Percentiles rank a stretch among this genome's conserved stretches.
phyloP scores from a whole-genome alignment of 306 rosid genomes.

The Vigna radiata region DNA sequence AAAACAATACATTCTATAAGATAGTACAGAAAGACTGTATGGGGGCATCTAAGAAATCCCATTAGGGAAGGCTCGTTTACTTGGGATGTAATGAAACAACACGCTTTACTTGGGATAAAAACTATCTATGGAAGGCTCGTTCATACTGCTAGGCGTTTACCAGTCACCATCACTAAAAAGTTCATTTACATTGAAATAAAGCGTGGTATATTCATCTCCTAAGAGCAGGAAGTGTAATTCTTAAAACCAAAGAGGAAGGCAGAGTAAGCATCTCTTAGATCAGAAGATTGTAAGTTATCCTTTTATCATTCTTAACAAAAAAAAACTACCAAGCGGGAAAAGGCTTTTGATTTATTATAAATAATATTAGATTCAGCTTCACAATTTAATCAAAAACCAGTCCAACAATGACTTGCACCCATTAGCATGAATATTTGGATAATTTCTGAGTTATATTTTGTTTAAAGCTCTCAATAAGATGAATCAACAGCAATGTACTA shows the following conservation, averaged over 20 bases:
- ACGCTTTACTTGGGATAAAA: background rate
- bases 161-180: background rate
- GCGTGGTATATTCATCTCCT: background rate
- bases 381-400: conserved; percentile 19
- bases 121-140: background rate
- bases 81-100: too few relatives aligned
- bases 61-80: too few relatives aligned
- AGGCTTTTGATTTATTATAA: background rate
- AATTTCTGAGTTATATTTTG: background rate
- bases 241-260: background rate
- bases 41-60: background rate
- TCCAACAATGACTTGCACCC: conserved; percentile 32
- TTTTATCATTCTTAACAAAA: background rate
- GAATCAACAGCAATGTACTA: background rate
- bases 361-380: background rate
- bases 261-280: background rate
- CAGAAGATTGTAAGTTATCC: background rate
- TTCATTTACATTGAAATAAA: background rate
- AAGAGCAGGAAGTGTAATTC: background rate
- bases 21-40: background rate
- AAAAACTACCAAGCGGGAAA: background rate
- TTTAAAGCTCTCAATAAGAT: background rate
- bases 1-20: background rate
- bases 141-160: background rate
- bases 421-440: background rate